Evolutionary conservation across 768 basidiomycete species (phyloP), one percentile per base, ranked within the genome.

Genomic region (Hygrocybe coccinea): DNA sequence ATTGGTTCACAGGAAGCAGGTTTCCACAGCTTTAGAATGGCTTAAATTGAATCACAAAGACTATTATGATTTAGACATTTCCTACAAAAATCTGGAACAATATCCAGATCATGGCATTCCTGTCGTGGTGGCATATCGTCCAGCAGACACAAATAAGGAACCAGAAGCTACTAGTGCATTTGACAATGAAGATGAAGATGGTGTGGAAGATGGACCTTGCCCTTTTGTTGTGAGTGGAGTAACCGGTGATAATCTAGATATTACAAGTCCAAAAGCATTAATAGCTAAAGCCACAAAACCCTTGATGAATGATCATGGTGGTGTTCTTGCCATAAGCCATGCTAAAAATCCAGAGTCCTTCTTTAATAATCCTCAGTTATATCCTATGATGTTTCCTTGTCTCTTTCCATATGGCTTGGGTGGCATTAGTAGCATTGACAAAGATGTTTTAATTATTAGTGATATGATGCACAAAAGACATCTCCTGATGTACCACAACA

Each of bases 181-280:
- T 52, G 61, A 62, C 43, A 54, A 46, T 36, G 59, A 60, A 33
- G 34, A 49, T 6, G 65, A 66, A 39, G 58, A 56, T 52, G 71
- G 72, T 1, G 61, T 57, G 0, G 56, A 57, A 21, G 38, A 50
- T 0, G 74, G 71, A 4, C 35, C 29, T 1, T 76, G 75, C 59
- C 64, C 74, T 0, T 75, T 76, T 54, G 54, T 65, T n/a, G 72
- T 78, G 0, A 71, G 74, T 58, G 71, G 74, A 12, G 15, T 78
- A 1, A 69, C 66, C 0, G 65, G 66, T 17, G 60, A 65, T 19
- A 37, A 61, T 3, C 47, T 62, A 8, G 39, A 44, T n/a, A 57
- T 60, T 2, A 58, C 65, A 21, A 37, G 56, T 0, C 41, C 61
- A 12, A 54, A 60, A 2, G 52, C 57, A 2, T 49, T 65, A 2